These are phyloP conservation scores for Seiridium unicorne DNA, from an alignment of 2,329 filamentous ascomycete species.

Conservation along the genomic window DNA sequence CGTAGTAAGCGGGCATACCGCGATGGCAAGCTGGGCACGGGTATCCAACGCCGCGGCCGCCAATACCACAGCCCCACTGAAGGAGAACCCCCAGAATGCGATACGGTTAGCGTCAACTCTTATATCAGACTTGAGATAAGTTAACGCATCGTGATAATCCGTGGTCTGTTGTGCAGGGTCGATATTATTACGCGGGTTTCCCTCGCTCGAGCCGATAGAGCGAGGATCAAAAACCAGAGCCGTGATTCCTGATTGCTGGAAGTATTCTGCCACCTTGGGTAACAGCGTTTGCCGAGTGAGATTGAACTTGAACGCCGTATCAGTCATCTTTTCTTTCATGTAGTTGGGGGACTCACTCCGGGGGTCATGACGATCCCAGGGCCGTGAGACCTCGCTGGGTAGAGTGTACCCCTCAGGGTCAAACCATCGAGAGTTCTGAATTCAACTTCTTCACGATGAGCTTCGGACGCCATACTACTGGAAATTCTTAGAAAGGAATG, in stretches of 20 bases:
- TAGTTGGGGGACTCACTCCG: not conserved
- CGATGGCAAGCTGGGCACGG: constrained; percentile 12
- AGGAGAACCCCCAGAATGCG: constrained; percentile 9
- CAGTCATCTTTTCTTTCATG: not conserved
- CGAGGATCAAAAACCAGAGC: constrained; percentile 20
- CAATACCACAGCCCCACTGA: constrained; percentile 8
- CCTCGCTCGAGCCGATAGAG: constrained; percentile 22
- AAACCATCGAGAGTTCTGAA: not conserved
- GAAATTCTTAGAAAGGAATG: not conserved
- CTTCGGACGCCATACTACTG: not conserved
- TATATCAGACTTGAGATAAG: constrained; percentile 40
- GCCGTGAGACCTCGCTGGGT: not conserved
- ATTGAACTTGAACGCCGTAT: not conserved
- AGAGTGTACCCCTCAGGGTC: not conserved
- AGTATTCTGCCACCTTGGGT: not conserved
- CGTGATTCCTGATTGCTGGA: not conserved
- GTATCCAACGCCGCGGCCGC: constrained; percentile 9
- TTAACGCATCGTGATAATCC: constrained; percentile 32
- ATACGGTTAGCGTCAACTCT: constrained; percentile 23
- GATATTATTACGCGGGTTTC: constrained; percentile 24
- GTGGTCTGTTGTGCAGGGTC: constrained; percentile 21
- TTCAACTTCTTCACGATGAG: not conserved
- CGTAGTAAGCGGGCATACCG: not conserved
- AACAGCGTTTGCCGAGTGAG: not conserved
- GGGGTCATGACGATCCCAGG: not conserved